Evolutionary conservation across 345 rosid species (phyloP).

Genomic region (Linum usitatissimum): DNA sequence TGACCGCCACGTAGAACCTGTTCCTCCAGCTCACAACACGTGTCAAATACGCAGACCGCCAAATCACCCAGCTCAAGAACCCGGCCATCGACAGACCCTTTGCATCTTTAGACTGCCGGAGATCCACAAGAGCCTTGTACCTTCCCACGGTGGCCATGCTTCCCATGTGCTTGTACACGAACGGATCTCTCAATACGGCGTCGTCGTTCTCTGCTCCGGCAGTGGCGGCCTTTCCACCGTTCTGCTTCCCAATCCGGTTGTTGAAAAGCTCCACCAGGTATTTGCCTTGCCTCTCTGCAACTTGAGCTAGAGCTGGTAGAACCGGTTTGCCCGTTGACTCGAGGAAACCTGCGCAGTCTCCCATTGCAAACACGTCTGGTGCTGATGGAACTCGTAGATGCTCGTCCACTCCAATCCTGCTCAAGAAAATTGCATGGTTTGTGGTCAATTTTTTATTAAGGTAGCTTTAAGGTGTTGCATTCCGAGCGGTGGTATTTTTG

Average conservation of each 20-base stretch:
- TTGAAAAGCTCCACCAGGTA: constrained; percentile 38
- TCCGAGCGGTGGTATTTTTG: too few relatives aligned
- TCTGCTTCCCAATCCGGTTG: constrained; percentile 33
- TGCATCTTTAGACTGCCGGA: constrained; percentile 44
- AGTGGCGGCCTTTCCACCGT: constrained; percentile 42
- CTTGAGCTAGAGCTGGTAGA: constrained; percentile 74
- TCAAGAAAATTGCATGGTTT: too few relatives aligned
- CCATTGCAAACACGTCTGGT: constrained; percentile 59
- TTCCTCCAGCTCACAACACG: constrained; percentile 74
- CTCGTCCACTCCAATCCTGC: constrained; percentile 56
- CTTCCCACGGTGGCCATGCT: constrained; percentile 75
- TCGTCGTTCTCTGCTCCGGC: constrained; percentile 19
- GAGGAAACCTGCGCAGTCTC: constrained; percentile 70
- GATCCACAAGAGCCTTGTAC: constrained; percentile 59
- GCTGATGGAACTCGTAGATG: constrained; percentile 49
- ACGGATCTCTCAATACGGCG: constrained; percentile 39
- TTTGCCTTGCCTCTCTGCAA: constrained; percentile 68
- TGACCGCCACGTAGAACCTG: constrained; percentile 54
- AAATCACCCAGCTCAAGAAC: constrained; percentile 1
- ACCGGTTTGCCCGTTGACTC: constrained; percentile 58
- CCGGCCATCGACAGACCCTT: constrained; percentile 23
- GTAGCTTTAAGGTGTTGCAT: too few relatives aligned
- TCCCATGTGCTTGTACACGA: constrained; percentile 53
- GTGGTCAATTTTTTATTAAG: too few relatives aligned
- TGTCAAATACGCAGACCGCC: constrained; percentile 53